These are phyloP conservation scores for Pichia membranifaciens DNA, from an alignment of 805 yeast species.

Conservation along the genomic window DNA sequence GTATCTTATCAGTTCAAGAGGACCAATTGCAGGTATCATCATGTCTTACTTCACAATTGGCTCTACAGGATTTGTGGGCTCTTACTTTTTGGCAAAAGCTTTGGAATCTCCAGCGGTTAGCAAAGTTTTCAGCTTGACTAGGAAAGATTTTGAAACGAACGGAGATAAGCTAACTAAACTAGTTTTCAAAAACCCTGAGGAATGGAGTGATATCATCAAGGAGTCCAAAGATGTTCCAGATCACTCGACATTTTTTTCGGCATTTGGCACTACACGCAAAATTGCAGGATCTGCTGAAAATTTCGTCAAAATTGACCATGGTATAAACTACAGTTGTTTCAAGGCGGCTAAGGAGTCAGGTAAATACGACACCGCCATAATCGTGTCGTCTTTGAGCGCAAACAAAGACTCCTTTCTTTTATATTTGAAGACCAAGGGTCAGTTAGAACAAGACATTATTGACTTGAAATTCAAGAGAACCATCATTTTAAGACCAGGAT, in stretches of 20 bases:
- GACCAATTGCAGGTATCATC: no score
- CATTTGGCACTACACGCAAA: slow-evolving; percentile 70
- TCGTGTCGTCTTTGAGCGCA: slow-evolving; percentile 68
- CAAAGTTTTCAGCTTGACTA: slow-evolving; percentile 43
- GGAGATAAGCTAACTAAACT: slow-evolving; percentile 29
- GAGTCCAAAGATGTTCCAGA: slow-evolving; percentile 24
- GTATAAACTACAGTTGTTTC: slow-evolving; percentile 62
- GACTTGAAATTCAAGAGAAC: slow-evolving; percentile 63
- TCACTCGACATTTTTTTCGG: slow-evolving; percentile 48
- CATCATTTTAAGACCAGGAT: slow-evolving; percentile 74
- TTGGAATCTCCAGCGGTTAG: slow-evolving; percentile 32
- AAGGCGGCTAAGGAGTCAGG: slow-evolving; percentile 69
- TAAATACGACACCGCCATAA: slow-evolving; percentile 52
- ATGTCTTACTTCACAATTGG: slow-evolving; percentile 45
- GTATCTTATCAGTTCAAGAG: no score
- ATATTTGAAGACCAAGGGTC: slow-evolving; percentile 67
- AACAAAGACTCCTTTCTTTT: slow-evolving; percentile 48
- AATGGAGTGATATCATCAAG: slow-evolving; percentile 42
- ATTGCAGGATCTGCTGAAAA: slow-evolving; percentile 68
- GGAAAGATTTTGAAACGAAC: slow-evolving; percentile 35
- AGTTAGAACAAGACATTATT: slow-evolving; percentile 61
- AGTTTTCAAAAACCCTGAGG: slow-evolving; percentile 39
- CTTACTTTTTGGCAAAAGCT: slow-evolving; percentile 44
- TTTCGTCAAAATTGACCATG: slow-evolving; percentile 70
- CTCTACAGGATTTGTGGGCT: slow-evolving; percentile 76